Evolutionary conservation across 768 basidiomycete species (phyloP).

Genomic region (Russula olivacea): DNA sequence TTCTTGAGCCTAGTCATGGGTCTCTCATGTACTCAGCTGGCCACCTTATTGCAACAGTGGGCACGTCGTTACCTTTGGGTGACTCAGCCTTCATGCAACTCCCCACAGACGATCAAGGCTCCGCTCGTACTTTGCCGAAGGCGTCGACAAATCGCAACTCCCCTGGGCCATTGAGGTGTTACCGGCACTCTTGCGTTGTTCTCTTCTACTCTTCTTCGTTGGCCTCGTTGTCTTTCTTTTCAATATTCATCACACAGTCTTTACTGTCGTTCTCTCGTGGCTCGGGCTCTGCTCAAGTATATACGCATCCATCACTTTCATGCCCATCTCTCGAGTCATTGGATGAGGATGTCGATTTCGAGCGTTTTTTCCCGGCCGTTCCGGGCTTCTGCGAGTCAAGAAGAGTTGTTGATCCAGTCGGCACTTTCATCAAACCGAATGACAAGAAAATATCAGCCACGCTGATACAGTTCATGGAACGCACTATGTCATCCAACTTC

Average conservation of each 20-base stretch:
- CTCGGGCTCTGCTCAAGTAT: not conserved
- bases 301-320: constrained; percentile 5
- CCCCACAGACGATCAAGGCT: constrained; percentile 5
- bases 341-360: constrained; percentile 11
- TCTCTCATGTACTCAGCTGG: constrained; percentile 11
- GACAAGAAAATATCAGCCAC: constrained; percentile 3
- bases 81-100: constrained; percentile 5
- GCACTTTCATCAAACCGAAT: constrained; percentile 8
- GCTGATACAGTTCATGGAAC: constrained; percentile 6
- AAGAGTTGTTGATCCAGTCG: not conserved
- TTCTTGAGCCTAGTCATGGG: constrained; percentile 8
- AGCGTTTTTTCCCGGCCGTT: constrained; percentile 15
- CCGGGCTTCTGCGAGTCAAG: constrained; percentile 7
- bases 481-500: not conserved
- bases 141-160: not conserved
- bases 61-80: constrained; percentile 9
- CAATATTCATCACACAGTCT: constrained; percentile 9
- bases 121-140: constrained; percentile 7
- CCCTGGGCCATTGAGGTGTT: not conserved
- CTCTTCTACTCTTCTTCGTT: constrained; percentile 10
- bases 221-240: constrained; percentile 10
- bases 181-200: constrained; percentile 3
- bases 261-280: not conserved
- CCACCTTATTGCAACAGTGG: constrained; percentile 16
- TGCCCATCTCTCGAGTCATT: constrained; percentile 7